Conservation (phyloP, 2,329 filamentous ascomycete species). For the Biscogniauxia sp. region DNA sequence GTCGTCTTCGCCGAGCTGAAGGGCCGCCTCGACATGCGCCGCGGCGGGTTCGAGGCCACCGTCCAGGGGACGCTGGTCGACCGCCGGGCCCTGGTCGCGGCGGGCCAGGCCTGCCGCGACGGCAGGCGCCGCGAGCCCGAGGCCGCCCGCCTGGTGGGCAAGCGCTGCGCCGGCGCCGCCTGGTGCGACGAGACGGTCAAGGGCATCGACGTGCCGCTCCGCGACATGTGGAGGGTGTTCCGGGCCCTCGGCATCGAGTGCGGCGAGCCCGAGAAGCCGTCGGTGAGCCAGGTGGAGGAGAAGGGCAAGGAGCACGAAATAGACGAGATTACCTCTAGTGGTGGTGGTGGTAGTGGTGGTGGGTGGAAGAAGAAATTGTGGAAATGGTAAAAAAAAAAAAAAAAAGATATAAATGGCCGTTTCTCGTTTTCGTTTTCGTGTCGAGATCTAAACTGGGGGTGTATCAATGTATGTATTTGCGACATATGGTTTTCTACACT, state of each 20-base stretch:
- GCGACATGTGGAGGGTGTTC: constrained; percentile 12
- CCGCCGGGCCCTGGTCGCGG: constrained; percentile 2
- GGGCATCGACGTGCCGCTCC: constrained; percentile 23
- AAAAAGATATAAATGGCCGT: neutral
- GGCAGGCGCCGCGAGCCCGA: neutral
- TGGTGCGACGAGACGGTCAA: constrained; percentile 28
- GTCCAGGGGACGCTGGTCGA: constrained; percentile 18
- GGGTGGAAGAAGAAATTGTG: neutral
- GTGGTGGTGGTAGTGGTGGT: neutral
- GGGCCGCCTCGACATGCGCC: constrained; percentile 24
- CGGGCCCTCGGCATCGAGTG: constrained; percentile 11
- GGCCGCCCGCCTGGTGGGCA: constrained; percentile 20
- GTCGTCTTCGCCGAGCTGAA: constrained; percentile 21
- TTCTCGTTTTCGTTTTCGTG: neutral
- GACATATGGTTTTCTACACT: no score
- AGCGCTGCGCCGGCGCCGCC: constrained; percentile 19
- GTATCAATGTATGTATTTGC: no score
- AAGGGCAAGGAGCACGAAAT: neutral
- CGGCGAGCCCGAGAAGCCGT: constrained; percentile 1
- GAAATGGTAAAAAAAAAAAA: neutral
- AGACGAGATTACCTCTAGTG: neutral
- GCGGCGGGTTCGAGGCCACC: constrained; percentile 17
- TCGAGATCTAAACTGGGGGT: neutral
- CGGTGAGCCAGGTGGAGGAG: constrained; percentile 1
- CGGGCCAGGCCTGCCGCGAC: neutral